Percentiles rank a stretch among this genome's conserved stretches.
These are phyloP conservation scores for Saccharomycopsis fodiens DNA, from an alignment of 805 yeast genomes.

Conservation along the genomic window DNA sequence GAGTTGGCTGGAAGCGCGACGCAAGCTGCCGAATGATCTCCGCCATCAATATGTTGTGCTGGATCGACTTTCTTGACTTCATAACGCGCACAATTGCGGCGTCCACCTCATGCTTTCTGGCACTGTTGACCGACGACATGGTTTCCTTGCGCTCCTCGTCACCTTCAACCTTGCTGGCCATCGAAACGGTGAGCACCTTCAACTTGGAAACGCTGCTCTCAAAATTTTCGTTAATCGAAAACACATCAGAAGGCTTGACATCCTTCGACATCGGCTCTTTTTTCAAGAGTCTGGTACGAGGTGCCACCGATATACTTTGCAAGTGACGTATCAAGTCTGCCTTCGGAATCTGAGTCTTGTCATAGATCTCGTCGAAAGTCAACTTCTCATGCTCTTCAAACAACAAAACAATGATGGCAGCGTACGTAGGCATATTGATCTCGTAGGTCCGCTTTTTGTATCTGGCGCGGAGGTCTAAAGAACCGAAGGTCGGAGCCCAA, in stretches of 20 bases:
- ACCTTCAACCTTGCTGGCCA: slow-evolving; percentile 37
- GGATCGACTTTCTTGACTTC: slow-evolving; percentile 60
- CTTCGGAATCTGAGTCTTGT: slow-evolving; percentile 63
- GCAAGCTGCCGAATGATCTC: slow-evolving; percentile 55
- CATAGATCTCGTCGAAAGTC: slow-evolving; percentile 54
- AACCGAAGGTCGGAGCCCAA: slow-evolving; percentile 84
- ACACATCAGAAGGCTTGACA: slow-evolving; percentile 54
- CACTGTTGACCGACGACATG: slow-evolving; percentile 47
- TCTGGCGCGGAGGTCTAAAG: slow-evolving; percentile 68
- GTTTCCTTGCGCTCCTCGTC: slow-evolving; percentile 45
- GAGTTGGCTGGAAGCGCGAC: slow-evolving; percentile 62
- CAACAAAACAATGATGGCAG: slow-evolving; percentile 69
- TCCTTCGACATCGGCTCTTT: slow-evolving; percentile 73
- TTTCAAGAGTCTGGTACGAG: slow-evolving; percentile 64
- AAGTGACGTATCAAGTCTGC: slow-evolving; percentile 69
- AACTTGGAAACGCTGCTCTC: slow-evolving; percentile 60
- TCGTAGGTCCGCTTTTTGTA: slow-evolving; percentile 68
- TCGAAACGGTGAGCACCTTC: slow-evolving; percentile 64
- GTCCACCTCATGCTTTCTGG: slow-evolving; percentile 62
- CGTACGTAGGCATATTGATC: slow-evolving; percentile 70
- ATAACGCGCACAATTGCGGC: slow-evolving; percentile 86
- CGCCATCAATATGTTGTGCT: slow-evolving; percentile 58
- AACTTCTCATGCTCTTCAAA: slow-evolving; percentile 53
- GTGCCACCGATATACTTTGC: slow-evolving; percentile 78
- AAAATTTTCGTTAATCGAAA: slow-evolving; percentile 61